Percentiles rank a stretch among this genome's conserved stretches.
Evolutionary conservation across 176 grass and related monocot genomes (phyloP).

Genomic region (Alloteropsis semialata): DNA sequence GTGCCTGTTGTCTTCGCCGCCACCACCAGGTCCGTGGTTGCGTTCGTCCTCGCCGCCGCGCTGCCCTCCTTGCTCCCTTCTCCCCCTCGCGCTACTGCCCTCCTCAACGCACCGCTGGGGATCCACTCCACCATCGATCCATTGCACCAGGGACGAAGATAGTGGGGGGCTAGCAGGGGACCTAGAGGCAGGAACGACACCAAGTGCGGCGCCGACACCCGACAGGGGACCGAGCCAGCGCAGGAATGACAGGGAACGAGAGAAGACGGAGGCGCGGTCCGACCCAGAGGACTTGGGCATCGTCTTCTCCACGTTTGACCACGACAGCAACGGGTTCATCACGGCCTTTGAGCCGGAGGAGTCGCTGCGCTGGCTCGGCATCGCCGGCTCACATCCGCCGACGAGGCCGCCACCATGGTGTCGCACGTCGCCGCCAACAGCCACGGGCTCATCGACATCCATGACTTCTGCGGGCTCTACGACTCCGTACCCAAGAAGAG

Average conservation of each 20-base stretch:
- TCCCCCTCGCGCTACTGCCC: too few relatives aligned
- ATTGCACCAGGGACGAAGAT: too few relatives aligned
- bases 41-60: too few relatives aligned
- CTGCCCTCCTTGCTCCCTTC: too few relatives aligned
- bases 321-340: slow-evolving; percentile 90
- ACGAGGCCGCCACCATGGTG: slow-evolving; percentile 50
- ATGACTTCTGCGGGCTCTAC: slow-evolving; percentile 84
- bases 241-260: neutral
- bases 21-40: too few relatives aligned
- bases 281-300: slow-evolving; percentile 47
- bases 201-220: neutral
- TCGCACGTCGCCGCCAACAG: slow-evolving; percentile 67
- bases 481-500: slow-evolving; percentile 53
- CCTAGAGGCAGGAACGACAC: neutral
- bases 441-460: slow-evolving; percentile 81
- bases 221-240: neutral
- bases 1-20: too few relatives aligned
- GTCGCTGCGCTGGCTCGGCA: slow-evolving; percentile 59
- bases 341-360: slow-evolving; percentile 67
- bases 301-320: slow-evolving; percentile 84
- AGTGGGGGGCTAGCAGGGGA: too few relatives aligned
- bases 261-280: neutral
- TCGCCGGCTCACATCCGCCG: slow-evolving; percentile 49
- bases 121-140: too few relatives aligned
- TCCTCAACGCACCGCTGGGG: too few relatives aligned